phyloP scores from a whole-genome alignment of 306 rosid genomes.

The Inga oerstediana region DNA sequence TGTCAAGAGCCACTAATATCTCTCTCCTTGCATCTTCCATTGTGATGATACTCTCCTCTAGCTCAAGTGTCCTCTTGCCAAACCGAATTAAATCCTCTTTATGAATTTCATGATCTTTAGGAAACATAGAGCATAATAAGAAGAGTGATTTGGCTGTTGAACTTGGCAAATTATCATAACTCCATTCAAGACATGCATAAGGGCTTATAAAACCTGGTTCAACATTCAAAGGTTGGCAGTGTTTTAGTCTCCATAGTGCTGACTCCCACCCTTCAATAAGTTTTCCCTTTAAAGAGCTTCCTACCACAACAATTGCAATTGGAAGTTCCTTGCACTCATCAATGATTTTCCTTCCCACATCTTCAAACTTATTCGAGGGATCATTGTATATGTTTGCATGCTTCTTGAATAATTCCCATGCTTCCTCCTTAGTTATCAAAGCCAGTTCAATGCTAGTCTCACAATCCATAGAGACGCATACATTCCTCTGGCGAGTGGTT shows the following conservation, averaged over 20 bases:
- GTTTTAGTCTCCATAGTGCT: not conserved
- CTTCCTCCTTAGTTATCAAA: not conserved
- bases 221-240: not conserved
- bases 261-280: not conserved
- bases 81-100: too few species aligned
- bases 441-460: not conserved
- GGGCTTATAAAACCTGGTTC: not conserved
- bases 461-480: conserved; percentile 13
- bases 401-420: not conserved
- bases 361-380: not conserved
- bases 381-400: not conserved
- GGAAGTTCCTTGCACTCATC: not conserved
- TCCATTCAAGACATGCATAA: not conserved
- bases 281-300: not conserved
- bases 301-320: not conserved
- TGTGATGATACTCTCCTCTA: too few species aligned
- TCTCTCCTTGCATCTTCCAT: too few species aligned
- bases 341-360: not conserved
- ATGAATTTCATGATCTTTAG: too few species aligned
- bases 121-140: too few species aligned
- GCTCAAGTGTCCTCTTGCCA: too few species aligned
- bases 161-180: not conserved
- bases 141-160: too few species aligned
- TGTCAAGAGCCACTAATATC: too few species aligned
- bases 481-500: conserved; percentile 6